Evolutionary conservation across 176 grass and related monocot species (phyloP).

Genomic region (Oryza australiensis): DNA sequence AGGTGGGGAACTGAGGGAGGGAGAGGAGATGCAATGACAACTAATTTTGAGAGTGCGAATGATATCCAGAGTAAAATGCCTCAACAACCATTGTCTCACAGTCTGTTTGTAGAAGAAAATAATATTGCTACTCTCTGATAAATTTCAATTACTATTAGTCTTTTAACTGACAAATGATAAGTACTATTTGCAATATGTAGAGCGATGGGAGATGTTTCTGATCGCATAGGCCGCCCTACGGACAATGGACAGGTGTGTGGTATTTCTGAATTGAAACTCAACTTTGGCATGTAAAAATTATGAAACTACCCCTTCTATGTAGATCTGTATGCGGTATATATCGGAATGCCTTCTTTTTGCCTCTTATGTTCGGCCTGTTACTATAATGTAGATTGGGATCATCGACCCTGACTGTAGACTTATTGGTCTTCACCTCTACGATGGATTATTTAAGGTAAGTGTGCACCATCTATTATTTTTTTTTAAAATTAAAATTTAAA

Average conservation of each 20-base stretch:
- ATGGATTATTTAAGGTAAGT: constrained; percentile 94
- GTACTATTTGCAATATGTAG: constrained; percentile 53
- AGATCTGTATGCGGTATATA: neutral
- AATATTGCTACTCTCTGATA: neutral
- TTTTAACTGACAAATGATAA: neutral
- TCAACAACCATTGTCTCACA: neutral
- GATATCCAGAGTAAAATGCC: neutral
- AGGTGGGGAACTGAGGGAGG: neutral
- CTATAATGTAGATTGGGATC: constrained; percentile 79
- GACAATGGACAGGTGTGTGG: constrained; percentile 86
- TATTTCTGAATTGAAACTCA: neutral
- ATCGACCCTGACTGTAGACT: constrained; percentile 93
- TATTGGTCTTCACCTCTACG: constrained; percentile 92
- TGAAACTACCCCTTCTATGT: constrained; percentile 4
- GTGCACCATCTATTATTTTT: constrained; percentile 3
- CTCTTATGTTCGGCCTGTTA: neutral
- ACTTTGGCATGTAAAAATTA: constrained; percentile 4
- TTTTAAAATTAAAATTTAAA: neutral
- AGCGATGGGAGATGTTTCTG: constrained; percentile 99
- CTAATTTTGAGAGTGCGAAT: neutral
- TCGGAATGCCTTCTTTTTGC: neutral
- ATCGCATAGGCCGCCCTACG: constrained; percentile 96
- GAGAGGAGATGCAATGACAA: neutral
- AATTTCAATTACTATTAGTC: neutral
- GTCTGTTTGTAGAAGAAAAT: neutral